Base-by-base conservation (phyloP, 768 basidiomycete genomes). In the Zangia roseola region DNA sequence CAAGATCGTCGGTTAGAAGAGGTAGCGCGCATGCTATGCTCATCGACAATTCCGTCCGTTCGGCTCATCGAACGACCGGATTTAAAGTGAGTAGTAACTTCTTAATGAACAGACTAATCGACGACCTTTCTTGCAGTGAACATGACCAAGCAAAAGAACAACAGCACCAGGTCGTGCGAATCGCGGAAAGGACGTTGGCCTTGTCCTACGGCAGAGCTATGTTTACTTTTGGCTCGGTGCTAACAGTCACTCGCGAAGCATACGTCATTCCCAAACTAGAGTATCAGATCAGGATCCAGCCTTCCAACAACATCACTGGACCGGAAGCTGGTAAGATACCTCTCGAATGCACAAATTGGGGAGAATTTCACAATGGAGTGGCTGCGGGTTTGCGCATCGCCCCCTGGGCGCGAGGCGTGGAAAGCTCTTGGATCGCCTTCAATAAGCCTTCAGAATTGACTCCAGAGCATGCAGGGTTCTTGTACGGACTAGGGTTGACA, bases 331-430 rank as follows among this genome's bases (percentile, higher is more conserved):
- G 84, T 17, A 88, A 91, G 64, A 79, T 93, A 50, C 74, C 79
- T 0, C 57, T 69, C 1, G 94, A 97, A 36, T 85, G 84, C 25
- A 69, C 81, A 6, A 80, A 76, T 43, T 99, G 95, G 97, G 93
- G 91, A n/a, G 90, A 94, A 52, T 99, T 99, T 69, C 94, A 98
- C 69, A 94, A 95, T 54, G 97, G 97, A 10, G 95, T 97, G 0
- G 92, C 93, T 8, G 90, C 92, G 5, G 97, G 88, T 3, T 68
- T 99, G 37, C 84, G 91, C 7, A 83, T 97, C 42, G 83, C 87
- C 0, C 83, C 89, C 0, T 77, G 80, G n/a, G 80, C 86, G 9
- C 69, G 73, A 40, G 83, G 82, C 10, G 80, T 98, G 36, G 92
- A 97, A 63, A 91, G 89, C 59, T 92, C 93, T 0, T 97, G 94